These are phyloP conservation scores for Lepiota venenata DNA, from an alignment of 768 basidiomycete genomes.

Conservation along the genomic window DNA sequence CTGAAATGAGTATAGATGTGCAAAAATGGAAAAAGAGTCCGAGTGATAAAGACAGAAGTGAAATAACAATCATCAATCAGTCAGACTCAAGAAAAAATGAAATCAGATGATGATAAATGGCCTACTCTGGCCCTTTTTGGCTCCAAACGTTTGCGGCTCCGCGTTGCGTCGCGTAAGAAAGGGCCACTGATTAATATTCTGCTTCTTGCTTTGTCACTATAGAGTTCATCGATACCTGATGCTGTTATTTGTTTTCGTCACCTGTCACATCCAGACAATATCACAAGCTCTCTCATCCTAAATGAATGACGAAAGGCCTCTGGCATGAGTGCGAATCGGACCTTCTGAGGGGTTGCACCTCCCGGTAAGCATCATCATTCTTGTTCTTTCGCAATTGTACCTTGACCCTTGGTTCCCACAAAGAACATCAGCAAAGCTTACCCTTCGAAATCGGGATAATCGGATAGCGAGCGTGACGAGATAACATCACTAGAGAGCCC, in stretches of 20 bases:
- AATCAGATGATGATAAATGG: background rate
- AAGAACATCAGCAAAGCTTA: too few species aligned
- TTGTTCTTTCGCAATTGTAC: too few species aligned
- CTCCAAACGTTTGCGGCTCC: slow-evolving; percentile 7
- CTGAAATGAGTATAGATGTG: background rate
- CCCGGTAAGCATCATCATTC: background rate
- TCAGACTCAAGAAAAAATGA: background rate
- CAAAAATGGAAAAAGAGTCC: background rate
- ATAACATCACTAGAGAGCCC: too few species aligned
- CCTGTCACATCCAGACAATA: background rate
- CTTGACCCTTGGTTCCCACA: too few species aligned
- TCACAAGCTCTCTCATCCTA: background rate
- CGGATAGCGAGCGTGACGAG: too few species aligned
- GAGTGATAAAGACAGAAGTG: background rate
- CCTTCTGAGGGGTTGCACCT: background rate
- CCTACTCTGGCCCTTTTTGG: background rate
- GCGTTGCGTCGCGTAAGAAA: background rate
- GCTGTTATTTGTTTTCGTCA: background rate
- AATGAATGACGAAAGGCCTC: slow-evolving; percentile 7
- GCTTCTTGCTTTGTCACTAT: slow-evolving; percentile 5
- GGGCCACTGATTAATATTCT: background rate
- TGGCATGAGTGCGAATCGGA: slow-evolving; percentile 4
- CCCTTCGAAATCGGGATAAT: too few species aligned
- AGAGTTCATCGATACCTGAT: background rate
- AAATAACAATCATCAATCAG: slow-evolving; percentile 1